Evolutionary conservation across 2,329 filamentous ascomycete species (phyloP).

Genomic region (Paecilomyces sp.): DNA sequence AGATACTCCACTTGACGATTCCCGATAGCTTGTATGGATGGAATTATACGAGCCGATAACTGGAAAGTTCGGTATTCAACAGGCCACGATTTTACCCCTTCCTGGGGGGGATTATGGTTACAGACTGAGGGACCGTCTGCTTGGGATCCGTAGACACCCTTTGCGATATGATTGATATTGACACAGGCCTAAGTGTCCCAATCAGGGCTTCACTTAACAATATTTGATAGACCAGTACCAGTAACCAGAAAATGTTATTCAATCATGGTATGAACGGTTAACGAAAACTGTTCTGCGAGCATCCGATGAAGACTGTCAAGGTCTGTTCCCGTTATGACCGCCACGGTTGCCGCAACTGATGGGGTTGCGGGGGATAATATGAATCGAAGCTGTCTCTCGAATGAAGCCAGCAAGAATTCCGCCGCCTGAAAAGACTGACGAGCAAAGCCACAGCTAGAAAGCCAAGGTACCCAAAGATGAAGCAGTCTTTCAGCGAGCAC

Average conservation of each 20-base stretch:
- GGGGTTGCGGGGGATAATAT: neutral
- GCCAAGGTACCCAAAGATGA: neutral
- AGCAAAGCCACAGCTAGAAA: neutral
- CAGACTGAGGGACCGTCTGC: neutral
- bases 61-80: neutral
- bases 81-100: neutral
- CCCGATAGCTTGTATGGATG: neutral
- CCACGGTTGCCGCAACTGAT: neutral
- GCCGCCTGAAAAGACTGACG: neutral
- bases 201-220: neutral
- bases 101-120: neutral
- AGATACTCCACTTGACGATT: neutral
- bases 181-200: neutral
- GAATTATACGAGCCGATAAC: neutral
- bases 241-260: constrained; percentile 28
- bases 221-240: neutral
- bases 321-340: neutral
- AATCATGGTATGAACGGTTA: constrained; percentile 20
- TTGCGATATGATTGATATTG: neutral
- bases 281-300: neutral
- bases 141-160: neutral
- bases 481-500: neutral
- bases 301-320: neutral
- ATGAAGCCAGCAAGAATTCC: neutral
- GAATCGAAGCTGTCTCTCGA: neutral